Conservation (phyloP, 805 yeast species). For the Candida quercuum region DNA sequence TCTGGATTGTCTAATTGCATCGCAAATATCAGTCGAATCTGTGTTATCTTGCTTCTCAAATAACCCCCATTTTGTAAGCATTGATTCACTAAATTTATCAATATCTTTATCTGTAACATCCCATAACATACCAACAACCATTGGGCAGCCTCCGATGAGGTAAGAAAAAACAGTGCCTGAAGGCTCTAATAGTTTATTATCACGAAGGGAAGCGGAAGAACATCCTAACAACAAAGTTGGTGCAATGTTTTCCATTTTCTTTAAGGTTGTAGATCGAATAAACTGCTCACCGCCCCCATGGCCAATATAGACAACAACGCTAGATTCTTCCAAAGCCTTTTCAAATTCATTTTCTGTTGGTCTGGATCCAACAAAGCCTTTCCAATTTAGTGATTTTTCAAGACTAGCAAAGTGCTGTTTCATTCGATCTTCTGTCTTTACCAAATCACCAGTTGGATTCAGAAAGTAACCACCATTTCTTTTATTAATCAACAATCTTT, state of each 20-base stretch:
- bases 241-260: constrained; percentile 38
- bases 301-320: constrained; percentile 74
- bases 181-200: constrained; percentile 59
- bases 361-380: constrained; percentile 44
- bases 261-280: constrained; percentile 50
- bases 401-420: constrained; percentile 34
- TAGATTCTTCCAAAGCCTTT: constrained; percentile 33
- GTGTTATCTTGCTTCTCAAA: constrained; percentile 18
- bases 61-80: constrained; percentile 67
- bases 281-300: constrained; percentile 97
- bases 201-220: constrained; percentile 68
- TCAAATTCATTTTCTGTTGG: constrained; percentile 57
- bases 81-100: constrained; percentile 62
- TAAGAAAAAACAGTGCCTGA: constrained; percentile 75
- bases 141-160: constrained; percentile 74
- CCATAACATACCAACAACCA: constrained; percentile 87
- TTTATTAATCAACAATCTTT: constrained; percentile 17
- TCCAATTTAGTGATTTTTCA: constrained; percentile 35
- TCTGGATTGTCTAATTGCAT: constrained; percentile 61
- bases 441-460: constrained; percentile 79
- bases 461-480: constrained; percentile 54
- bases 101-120: constrained; percentile 96
- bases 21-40: constrained; percentile 32
- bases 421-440: constrained; percentile 58
- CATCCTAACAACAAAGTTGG: constrained; percentile 81